Evolutionary conservation across 495 filamentous ascomycete genomes (phyloP).

Genomic region (Podospora pseudoanserina): DNA sequence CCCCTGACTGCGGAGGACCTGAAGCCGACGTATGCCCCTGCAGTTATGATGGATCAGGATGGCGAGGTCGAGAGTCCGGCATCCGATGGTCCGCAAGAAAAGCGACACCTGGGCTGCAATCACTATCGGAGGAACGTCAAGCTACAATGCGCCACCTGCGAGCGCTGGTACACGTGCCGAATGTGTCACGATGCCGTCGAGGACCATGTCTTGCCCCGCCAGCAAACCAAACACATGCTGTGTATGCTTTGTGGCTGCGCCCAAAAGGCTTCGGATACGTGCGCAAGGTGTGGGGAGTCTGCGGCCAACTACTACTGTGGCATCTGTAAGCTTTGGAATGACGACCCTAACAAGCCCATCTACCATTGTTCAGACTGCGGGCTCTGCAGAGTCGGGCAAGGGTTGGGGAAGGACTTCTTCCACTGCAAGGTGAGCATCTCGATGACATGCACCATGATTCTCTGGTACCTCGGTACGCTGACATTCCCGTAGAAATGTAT

Average conservation of each 20-base stretch:
- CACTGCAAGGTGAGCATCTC: slow-evolving; percentile 80
- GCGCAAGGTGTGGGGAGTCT: slow-evolving; percentile 67
- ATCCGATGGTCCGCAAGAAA: slow-evolving; percentile 43
- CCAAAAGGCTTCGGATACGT: slow-evolving; percentile 76
- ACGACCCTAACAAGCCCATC: slow-evolving; percentile 83
- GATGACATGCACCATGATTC: not conserved
- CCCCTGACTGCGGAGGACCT: slow-evolving; percentile 70
- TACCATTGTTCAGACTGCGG: slow-evolving; percentile 98
- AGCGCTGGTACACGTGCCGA: slow-evolving; percentile 90
- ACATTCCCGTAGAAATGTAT: slow-evolving; percentile 63
- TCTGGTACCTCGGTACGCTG: not conserved
- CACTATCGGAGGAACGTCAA: slow-evolving; percentile 98
- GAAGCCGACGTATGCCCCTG: slow-evolving; percentile 62
- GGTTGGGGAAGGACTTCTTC: slow-evolving; percentile 92
- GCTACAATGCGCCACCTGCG: slow-evolving; percentile 83
- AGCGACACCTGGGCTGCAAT: slow-evolving; percentile 67
- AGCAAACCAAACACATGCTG: slow-evolving; percentile 89
- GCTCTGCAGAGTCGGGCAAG: slow-evolving; percentile 86
- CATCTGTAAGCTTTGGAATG: slow-evolving; percentile 95
- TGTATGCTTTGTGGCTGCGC: slow-evolving; percentile 93
- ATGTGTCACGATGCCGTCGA: slow-evolving; percentile 90
- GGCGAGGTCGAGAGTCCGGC: slow-evolving; percentile 25
- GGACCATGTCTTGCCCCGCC: slow-evolving; percentile 75
- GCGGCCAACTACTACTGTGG: slow-evolving; percentile 92
- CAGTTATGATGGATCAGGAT: slow-evolving; percentile 15